A percentile compares a stretch with the other conserved stretches of the same genome.
Evolutionary conservation across 1,139 yeast species (phyloP).

Genomic region (Taphrina betulina): DNA sequence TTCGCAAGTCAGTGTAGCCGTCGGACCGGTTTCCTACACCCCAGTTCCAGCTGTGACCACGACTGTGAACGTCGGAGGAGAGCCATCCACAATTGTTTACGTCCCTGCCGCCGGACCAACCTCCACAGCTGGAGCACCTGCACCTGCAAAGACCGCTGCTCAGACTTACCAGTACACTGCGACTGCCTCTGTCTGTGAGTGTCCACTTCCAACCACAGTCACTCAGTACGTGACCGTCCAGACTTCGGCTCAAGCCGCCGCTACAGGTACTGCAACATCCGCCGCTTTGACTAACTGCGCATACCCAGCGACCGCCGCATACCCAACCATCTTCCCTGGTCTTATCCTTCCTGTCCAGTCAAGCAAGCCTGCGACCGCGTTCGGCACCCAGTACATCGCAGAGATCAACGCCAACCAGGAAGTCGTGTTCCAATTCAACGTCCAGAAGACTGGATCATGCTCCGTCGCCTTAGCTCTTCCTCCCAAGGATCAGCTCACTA

Average conservation of each 20-base stretch:
- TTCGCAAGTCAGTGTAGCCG: not conserved
- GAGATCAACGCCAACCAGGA: not conserved
- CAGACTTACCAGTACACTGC: constrained; percentile 10
- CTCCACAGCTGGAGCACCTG: not conserved
- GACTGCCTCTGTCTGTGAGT: not conserved
- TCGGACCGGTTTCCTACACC: not conserved
- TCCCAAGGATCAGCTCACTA: not conserved
- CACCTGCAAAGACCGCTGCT: not conserved
- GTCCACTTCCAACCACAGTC: constrained; percentile 10
- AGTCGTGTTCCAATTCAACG: constrained; percentile 18
- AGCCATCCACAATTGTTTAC: not conserved
- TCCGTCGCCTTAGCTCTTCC: constrained; percentile 12
- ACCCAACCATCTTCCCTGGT: constrained; percentile 11
- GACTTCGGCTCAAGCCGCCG: not conserved
- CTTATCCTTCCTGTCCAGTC: constrained; percentile 9
- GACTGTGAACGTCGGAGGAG: not conserved
- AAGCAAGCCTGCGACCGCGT: not conserved
- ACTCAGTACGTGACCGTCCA: constrained; percentile 8
- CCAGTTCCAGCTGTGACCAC: constrained; percentile 10
- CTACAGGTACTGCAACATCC: not conserved
- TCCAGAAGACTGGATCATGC: constrained; percentile 1
- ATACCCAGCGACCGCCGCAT: constrained; percentile 6
- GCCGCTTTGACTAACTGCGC: constrained; percentile 11
- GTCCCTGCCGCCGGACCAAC: constrained; percentile 11
- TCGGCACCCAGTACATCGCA: constrained; percentile 6